Conservation (phyloP, 768 basidiomycete species). For the Porphyrellus cyaneotinctus region DNA sequence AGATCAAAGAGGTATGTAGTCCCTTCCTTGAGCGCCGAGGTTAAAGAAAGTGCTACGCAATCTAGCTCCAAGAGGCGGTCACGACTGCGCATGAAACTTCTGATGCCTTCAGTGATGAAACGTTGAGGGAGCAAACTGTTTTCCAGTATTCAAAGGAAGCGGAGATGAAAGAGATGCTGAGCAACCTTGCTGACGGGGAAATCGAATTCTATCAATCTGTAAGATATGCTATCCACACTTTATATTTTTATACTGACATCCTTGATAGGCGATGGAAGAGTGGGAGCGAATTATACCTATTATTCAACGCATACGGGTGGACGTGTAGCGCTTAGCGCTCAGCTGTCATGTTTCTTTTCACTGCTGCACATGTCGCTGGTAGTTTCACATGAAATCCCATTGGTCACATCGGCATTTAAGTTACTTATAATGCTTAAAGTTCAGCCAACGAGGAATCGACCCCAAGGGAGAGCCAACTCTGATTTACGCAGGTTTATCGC, state of each 20-base stretch:
- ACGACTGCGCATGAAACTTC: conserved; percentile 93
- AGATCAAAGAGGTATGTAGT: conserved; percentile 84
- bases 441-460: background rate
- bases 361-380: conserved; percentile 11
- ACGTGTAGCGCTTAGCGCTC: conserved; percentile 59
- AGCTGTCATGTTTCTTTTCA: conserved; percentile 18
- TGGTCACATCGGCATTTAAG: conserved; percentile 4
- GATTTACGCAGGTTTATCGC: conserved; percentile 4
- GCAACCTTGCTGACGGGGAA: conserved; percentile 87
- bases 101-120: conserved; percentile 95
- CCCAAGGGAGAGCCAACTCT: background rate
- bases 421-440: background rate
- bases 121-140: conserved; percentile 81
- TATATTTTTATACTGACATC: conserved; percentile 7
- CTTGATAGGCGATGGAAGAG: conserved; percentile 82
- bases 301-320: conserved; percentile 91
- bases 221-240: conserved; percentile 22
- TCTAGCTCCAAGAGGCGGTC: conserved; percentile 92
- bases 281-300: conserved; percentile 95
- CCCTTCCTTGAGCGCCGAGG: background rate
- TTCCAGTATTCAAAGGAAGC: conserved; percentile 89
- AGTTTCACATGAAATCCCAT: conserved; percentile 8
- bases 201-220: conserved; percentile 92
- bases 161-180: conserved; percentile 96
- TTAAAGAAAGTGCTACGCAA: conserved; percentile 1